Conservation (phyloP, 139 green algal genomes). For the Coelastrella sp. region DNA sequence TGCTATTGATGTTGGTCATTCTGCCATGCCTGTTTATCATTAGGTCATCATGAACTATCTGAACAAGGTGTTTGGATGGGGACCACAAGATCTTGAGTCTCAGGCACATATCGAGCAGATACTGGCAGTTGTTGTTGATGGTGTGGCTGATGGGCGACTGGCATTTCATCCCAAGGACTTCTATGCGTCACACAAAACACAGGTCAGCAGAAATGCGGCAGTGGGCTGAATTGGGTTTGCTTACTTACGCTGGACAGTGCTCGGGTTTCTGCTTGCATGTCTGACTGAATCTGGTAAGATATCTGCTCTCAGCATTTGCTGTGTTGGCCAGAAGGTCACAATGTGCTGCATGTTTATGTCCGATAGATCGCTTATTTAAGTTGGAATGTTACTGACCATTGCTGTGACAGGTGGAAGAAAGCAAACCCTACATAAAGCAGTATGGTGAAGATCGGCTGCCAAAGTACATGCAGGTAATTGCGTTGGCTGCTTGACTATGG, state of each 20-base stretch:
- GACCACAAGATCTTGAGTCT: slow-evolving; percentile 2
- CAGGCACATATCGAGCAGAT: slow-evolving; percentile 57
- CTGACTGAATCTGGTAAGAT: not conserved
- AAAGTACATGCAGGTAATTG: slow-evolving; percentile 56
- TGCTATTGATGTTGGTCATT: too few species aligned
- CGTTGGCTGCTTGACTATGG: not conserved
- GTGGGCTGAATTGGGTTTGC: not conserved
- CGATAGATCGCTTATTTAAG: not conserved
- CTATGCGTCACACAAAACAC: slow-evolving; percentile 54
- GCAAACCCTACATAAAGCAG: slow-evolving; percentile 54
- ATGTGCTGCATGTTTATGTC: not conserved
- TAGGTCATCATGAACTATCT: slow-evolving; percentile 49
- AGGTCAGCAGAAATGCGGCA: too few species aligned
- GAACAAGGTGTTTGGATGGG: slow-evolving; percentile 38
- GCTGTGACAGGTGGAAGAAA: slow-evolving; percentile 48
- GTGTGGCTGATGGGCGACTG: slow-evolving; percentile 55
- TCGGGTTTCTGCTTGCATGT: too few species aligned
- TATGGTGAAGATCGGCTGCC: slow-evolving; percentile 59
- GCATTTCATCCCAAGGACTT: slow-evolving; percentile 66
- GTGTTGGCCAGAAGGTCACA: too few species aligned
- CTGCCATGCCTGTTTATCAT: too few species aligned
- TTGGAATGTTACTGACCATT: not conserved
- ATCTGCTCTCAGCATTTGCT: too few species aligned
- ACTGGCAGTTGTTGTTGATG: slow-evolving; percentile 57
- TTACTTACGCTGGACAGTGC: not conserved